Evolutionary conservation across 352 stramenopile genomes (phyloP).

Genomic region (Globisporangium heterothallicum): DNA sequence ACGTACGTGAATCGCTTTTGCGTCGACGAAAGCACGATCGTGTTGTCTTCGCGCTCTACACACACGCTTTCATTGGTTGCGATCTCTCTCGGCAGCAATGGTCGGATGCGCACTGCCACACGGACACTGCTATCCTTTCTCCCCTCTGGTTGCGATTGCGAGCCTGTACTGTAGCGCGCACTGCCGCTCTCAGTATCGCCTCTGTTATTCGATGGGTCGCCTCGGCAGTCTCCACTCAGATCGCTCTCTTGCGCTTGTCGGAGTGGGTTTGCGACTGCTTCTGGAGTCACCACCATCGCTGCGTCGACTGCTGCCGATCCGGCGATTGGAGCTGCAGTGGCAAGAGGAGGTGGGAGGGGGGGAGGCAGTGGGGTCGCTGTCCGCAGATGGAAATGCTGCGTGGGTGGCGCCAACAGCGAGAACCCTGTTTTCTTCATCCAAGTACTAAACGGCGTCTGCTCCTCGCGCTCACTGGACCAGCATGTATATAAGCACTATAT

Average conservation of each 20-base stretch:
- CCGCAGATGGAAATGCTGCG: constrained; percentile 3
- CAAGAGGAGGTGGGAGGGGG: neutral
- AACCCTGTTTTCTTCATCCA: constrained; percentile 13
- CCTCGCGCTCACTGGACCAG: neutral
- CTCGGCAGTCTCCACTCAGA: neutral
- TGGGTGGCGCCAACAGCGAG: constrained; percentile 10
- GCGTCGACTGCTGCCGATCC: neutral
- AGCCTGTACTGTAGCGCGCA: constrained; percentile 9
- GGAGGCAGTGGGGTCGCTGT: neutral
- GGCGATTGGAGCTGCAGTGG: neutral
- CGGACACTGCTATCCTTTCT: constrained; percentile 65
- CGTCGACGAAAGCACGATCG: constrained; percentile 29
- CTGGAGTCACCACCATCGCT: neutral
- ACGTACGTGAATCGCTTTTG: constrained; percentile 68
- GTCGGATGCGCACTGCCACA: constrained; percentile 75
- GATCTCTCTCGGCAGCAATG: constrained; percentile 74
- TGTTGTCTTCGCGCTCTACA: constrained; percentile 31
- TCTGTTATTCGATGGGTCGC: constrained; percentile 5
- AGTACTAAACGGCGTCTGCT: too few relatives aligned
- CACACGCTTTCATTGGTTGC: constrained; percentile 37
- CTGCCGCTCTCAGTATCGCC: constrained; percentile 12
- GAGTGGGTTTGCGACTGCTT: neutral
- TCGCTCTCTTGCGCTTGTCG: neutral
- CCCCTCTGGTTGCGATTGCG: neutral
- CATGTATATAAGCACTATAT: too few relatives aligned